phyloP scores from a whole-genome alignment of 2,329 filamentous ascomycete species.

The Aspergillus tanneri region DNA sequence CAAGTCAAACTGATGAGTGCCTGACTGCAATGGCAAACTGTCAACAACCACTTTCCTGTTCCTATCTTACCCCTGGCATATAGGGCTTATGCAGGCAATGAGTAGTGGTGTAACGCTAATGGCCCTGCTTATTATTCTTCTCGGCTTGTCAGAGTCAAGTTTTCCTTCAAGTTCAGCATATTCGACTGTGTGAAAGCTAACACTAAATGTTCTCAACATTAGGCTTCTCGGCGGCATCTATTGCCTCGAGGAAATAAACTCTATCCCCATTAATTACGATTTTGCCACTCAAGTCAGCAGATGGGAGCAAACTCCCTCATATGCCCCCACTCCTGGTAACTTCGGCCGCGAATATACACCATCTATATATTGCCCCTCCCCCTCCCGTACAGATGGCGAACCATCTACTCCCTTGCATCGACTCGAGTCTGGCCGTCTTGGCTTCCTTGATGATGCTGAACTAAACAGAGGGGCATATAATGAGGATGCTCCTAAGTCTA shows the following conservation, averaged over 20 bases:
- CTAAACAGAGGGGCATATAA: neutral
- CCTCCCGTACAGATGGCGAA: slow-evolving; percentile 4
- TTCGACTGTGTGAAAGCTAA: too few relatives aligned
- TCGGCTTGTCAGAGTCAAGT: too few relatives aligned
- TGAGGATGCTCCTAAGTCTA: neutral
- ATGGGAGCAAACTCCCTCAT: slow-evolving; percentile 21
- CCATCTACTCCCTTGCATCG: neutral
- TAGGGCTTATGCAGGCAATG: neutral
- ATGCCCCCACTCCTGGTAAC: slow-evolving; percentile 23
- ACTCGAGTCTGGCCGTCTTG: slow-evolving; percentile 2
- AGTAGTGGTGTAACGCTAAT: too few relatives aligned
- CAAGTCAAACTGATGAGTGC: too few relatives aligned
- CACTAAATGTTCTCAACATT: slow-evolving; percentile 2
- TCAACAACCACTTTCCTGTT: slow-evolving; percentile 4
- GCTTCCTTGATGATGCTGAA: slow-evolving; percentile 2
- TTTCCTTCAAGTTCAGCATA: too few relatives aligned
- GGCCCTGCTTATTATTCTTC: too few relatives aligned
- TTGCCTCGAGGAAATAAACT: slow-evolving; percentile 15
- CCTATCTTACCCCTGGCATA: too few relatives aligned
- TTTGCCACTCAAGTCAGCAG: slow-evolving; percentile 9
- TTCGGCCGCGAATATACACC: slow-evolving; percentile 17
- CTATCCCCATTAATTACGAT: slow-evolving; percentile 8
- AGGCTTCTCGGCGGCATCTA: slow-evolving; percentile 16
- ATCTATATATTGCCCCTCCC: slow-evolving; percentile 19
- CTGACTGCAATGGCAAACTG: neutral